phyloP scores from a whole-genome alignment of 495 filamentous ascomycete genomes.

The Talaromyces nanjingensis region DNA sequence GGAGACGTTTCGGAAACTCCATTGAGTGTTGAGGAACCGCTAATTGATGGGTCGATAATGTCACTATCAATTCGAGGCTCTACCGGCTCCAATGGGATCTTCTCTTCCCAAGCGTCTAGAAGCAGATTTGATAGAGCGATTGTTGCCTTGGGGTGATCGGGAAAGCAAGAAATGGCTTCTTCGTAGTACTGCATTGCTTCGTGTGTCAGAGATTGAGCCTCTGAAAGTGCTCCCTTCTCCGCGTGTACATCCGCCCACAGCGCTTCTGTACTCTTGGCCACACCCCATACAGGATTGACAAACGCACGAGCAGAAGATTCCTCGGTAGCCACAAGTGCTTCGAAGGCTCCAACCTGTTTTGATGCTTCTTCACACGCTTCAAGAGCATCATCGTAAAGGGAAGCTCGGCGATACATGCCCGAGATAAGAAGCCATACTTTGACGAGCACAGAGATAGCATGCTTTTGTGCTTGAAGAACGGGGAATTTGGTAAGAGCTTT shows the following conservation, averaged over 20 bases:
- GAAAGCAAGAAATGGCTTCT: conserved; percentile 63
- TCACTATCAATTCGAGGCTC: conserved; percentile 26
- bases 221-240: conserved; percentile 65
- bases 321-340: conserved; percentile 32
- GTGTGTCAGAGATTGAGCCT: conserved; percentile 54
- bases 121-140: conserved; percentile 78
- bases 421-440: conserved; percentile 86
- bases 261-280: conserved; percentile 67
- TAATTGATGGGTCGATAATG: conserved; percentile 16
- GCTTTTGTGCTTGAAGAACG: conserved; percentile 40
- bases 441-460: conserved; percentile 56
- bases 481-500: conserved; percentile 31
- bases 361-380: conserved; percentile 77
- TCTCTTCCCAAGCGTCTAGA: conserved; percentile 74
- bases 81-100: conserved; percentile 35
- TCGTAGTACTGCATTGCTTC: conserved; percentile 70
- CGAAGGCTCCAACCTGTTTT: conserved; percentile 50
- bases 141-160: conserved; percentile 72
- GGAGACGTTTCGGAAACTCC: not conserved
- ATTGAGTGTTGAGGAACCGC: conserved; percentile 7
- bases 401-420: conserved; percentile 76
- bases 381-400: conserved; percentile 66
- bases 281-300: conserved; percentile 62
- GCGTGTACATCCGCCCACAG: conserved; percentile 74
- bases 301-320: conserved; percentile 46